Base-by-base conservation (phyloP, 2,329 filamentous ascomycete genomes). In the Trichoderma koningii region DNA sequence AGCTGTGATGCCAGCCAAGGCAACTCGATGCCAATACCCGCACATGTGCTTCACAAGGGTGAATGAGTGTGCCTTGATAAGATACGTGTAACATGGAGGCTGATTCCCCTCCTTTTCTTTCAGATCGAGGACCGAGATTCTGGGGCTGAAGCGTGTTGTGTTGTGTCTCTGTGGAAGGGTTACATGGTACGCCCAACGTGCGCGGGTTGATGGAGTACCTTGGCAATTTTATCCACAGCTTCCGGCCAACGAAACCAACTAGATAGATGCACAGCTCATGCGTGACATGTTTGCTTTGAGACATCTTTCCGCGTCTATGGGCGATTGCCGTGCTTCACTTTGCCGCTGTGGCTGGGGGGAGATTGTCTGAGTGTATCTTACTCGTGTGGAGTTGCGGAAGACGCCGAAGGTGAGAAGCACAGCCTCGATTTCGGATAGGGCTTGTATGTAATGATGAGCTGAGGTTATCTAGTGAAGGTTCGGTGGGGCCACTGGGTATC, bases 401-500 rank as follows among this genome's bases (percentile, higher is more conserved):
- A 15, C 48, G 28, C 48, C 48, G 48, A 52, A 52, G 48, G 23
- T 26, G 28, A 26, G 21, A 23, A 44, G 55, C 55, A 57, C 42
- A 57, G 55, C 55, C 55, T 57, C 42, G 42, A 12, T 48, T 38
- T 38, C 3, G 34, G 42, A 53, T 30, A 38, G 30, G 41, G 45
- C 55, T 15, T 9, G 55, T 41, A 45, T 34, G 28, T 30, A 53
- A 34, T 12, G n/a, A 45, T 34, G 44, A 15, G 50, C n/a, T 41
- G 19, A 55, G 51, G 38, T 41, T 41, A 41, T 21, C 19, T 17
- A n/a, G 28, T 19, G 9, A 44, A 44, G 41, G 6, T 44, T 44
- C 7, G n/a, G 41, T 52, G 30, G 50, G 30, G 34, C 10, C 34
- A 10, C 12, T 38, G 3, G 34, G 7, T 14, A 12, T 38, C 34